Evolutionary conservation across 345 rosid species (phyloP), one percentile per base, ranked within the genome.

Genomic region (Aquilaria yunnanensis): DNA sequence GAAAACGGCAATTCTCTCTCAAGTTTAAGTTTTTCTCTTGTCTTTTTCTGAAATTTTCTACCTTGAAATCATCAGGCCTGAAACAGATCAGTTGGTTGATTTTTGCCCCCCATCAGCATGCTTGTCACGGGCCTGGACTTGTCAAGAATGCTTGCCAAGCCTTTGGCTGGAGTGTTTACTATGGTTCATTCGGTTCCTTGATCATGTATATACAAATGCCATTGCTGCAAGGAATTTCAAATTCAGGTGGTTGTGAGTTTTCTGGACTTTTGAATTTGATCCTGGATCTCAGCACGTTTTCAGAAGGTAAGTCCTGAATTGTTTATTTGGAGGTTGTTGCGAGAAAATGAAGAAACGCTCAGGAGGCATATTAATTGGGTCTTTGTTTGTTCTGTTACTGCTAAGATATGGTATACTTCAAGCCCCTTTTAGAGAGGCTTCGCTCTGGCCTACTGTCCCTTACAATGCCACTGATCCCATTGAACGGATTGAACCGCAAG

Each of bases 331-430:
- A 54, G 23, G 14, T 34, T 9, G 48, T 49, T 30, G 30, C 34
- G 43, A 31, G 41, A 80, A 62, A 67, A 94, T 94, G 99, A 94
- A 84, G 96, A 86, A 78, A 73, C 82, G 97, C 81, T 77, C 85
- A 10, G 89, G 86, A 14, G 80, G 88, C 48, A 69, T 87, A 59
- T 41, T 90, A 56, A 54, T 84, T 79, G 81, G 79, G 12, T 89
- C 97, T 50, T 56, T 94, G 77, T 77, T 78, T 69, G 81, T 81
- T 88, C 67, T 94, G 66, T 66, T 88, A 45, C 74, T 89, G 57
- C 78, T 91, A 53, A 81, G 93, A 75, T 88, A 82, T 56, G 72
- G 80, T 54, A 68, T 90, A 61, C 62, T 80, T 83, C 43, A 37
- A 37, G 46, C 72, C 80, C 85, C 88, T 47, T 68, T 82, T 46